Base-by-base conservation (phyloP, 148 eudicot genomes). In the Amaranthus palmeri region DNA sequence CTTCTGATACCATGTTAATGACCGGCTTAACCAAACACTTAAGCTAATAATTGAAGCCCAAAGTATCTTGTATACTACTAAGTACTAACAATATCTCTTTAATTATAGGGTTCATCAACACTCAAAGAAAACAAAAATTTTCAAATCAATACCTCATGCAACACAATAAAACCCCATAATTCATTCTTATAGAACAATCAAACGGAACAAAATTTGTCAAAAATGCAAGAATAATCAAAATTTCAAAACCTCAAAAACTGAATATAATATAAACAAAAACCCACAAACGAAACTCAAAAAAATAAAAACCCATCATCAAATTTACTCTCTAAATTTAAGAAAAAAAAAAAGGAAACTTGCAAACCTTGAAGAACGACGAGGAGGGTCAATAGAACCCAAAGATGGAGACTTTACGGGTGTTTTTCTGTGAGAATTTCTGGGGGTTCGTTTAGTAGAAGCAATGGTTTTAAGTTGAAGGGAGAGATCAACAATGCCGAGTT, bases 291-390 rank as follows among this genome's bases (percentile, higher is more conserved):
- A 4, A n/a, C 46, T 43, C 54, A 60, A 47, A 61, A 78, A 36
- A 41, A 8, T 43, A 36, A 42, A 8, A 43, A 25, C 36, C 43
- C 69, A 43, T 58, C 43, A 57, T 47, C 15, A 48, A 63, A 48
- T 6, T 12, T 4, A 67, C 9, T 10, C 44, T 58, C 12, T 11
- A 55, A 63, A 44, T 25, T 13, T 49, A 45, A 59, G 15, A 4
- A 64, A 54, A 70, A 43, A 25, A 25, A 25, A 25, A 25, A 25
- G 36, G n/a, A 54, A 52, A 14, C 40, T 25, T 41, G 36, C 0
- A 56, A 10, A 75, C 98, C 97, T 82, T 40, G 98, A 89, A 58
- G 98, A 93, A 18, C 97, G 92, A 67, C 98, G 97, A 45, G 36
- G 17, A 59, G 96, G 87, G n/a, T 70, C 86, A 59, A 82, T 14